A percentile compares a stretch with the other conserved stretches of the same genome.
Evolutionary conservation across 2,329 filamentous ascomycete species (phyloP).

Genomic region (Colletotrichum siamense): DNA sequence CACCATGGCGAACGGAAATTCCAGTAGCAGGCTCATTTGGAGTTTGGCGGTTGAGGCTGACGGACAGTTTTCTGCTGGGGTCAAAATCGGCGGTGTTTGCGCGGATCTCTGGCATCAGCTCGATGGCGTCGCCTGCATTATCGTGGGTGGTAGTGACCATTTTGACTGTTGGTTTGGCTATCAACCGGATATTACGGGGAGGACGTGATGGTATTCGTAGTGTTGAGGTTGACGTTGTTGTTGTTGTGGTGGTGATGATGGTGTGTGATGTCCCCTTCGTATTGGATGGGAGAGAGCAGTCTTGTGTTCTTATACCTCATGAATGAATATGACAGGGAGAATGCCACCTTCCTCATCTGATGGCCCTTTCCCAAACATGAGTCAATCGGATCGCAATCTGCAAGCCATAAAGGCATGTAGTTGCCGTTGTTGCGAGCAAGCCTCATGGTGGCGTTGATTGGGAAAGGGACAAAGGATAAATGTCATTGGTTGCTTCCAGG

Average conservation of each 20-base stretch:
- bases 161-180: neutral
- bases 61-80: conserved; percentile 7
- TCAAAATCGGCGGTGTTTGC: neutral
- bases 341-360: neutral
- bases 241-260: neutral
- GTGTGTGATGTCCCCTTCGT: neutral
- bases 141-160: neutral
- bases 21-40: neutral
- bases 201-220: neutral
- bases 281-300: neutral
- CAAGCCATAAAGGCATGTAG: neutral
- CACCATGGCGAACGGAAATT: conserved; percentile 11
- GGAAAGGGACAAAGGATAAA: neutral
- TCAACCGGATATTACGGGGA: neutral
- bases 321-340: neutral
- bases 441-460: neutral
- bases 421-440: neutral
- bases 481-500: neutral
- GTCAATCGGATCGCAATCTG: neutral
- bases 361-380: neutral
- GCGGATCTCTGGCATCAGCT: conserved; percentile 16
- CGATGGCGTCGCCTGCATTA: neutral
- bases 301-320: neutral
- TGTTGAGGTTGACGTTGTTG: neutral
- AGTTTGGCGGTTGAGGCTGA: neutral